Percentiles rank a stretch among this genome's conserved stretches.
Evolutionary conservation across 331 rosid species (phyloP).

Genomic region (Ulmus americana): DNA sequence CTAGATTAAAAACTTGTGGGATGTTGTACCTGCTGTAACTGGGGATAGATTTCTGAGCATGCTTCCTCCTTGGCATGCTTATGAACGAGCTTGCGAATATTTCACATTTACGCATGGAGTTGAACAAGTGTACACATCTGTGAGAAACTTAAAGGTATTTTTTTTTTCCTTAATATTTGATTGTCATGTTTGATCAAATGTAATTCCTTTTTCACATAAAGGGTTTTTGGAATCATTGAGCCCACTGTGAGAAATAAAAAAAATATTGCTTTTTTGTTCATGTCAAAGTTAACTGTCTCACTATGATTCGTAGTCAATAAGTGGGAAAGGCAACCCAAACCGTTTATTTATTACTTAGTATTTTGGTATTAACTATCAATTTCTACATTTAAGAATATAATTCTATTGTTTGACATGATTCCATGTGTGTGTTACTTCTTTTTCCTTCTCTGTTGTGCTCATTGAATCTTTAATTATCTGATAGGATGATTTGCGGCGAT

Average conservation of each 20-base stretch:
- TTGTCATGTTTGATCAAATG: slow-evolving; percentile 13
- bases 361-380: not conserved
- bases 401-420: no score
- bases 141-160: slow-evolving; percentile 82
- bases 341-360: not conserved
- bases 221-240: not conserved
- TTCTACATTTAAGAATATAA: not conserved
- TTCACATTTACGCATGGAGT: slow-evolving; percentile 62
- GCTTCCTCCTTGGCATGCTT: slow-evolving; percentile 98
- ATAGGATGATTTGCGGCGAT: slow-evolving; percentile 66
- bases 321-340: not conserved
- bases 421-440: no score
- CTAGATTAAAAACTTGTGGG: slow-evolving; percentile 66
- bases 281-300: not conserved
- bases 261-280: not conserved
- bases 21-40: slow-evolving; percentile 62
- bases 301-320: not conserved
- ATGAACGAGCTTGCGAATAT: slow-evolving; percentile 88
- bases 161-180: slow-evolving; percentile 7
- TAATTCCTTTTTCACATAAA: not conserved
- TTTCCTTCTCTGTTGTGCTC: not conserved
- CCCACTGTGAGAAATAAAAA: not conserved
- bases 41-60: slow-evolving; percentile 88
- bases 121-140: slow-evolving; percentile 76
- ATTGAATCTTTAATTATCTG: slow-evolving; percentile 18